Conservation (phyloP, 2,329 filamentous ascomycete species). For the Chaetomium sp. region DNA sequence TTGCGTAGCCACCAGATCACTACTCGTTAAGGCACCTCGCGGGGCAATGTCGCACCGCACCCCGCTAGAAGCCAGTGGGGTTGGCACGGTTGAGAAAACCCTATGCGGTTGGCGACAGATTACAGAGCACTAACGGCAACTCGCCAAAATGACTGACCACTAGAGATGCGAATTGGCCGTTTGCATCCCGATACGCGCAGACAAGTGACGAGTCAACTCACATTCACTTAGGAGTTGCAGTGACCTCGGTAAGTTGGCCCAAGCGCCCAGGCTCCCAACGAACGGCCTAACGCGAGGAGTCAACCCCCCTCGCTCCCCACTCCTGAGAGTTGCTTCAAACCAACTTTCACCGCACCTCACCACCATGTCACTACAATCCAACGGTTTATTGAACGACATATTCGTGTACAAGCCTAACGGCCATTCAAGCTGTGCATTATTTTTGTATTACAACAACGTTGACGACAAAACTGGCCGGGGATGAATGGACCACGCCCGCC, state of each 20-base stretch:
- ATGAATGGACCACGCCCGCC: conserved; percentile 19
- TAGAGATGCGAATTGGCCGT: too few relatives aligned
- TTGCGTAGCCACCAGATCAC: too few relatives aligned
- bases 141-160: too few relatives aligned
- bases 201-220: background rate
- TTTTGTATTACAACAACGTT: too few relatives aligned
- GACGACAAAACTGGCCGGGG: background rate
- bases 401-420: background rate
- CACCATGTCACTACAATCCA: background rate
- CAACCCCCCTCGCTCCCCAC: background rate
- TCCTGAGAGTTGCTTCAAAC: background rate
- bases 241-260: background rate
- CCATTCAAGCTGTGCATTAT: background rate
- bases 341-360: background rate
- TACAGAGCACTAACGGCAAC: too few relatives aligned
- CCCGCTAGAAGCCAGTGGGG: too few relatives aligned
- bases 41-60: too few relatives aligned
- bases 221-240: background rate
- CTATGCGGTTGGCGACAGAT: too few relatives aligned
- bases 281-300: background rate
- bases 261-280: background rate
- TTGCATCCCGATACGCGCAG: too few relatives aligned
- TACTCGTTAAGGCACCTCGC: too few relatives aligned
- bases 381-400: background rate
- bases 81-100: too few relatives aligned